Evolutionary conservation across 306 rosid genomes (phyloP).

Genomic region (Ammopiptanthus mongolicus): DNA sequence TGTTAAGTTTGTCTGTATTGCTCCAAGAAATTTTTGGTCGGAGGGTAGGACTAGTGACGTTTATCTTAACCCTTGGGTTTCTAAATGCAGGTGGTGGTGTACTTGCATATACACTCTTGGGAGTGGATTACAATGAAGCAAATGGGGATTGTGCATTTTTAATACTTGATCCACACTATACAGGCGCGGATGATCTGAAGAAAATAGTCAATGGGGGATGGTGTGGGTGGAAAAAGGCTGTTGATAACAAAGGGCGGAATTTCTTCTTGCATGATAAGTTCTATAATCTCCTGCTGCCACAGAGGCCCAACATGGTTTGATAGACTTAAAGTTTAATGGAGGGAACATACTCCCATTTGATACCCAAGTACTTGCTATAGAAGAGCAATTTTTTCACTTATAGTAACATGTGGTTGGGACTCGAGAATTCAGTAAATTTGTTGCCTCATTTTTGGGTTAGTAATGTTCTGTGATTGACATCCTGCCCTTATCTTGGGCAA

Average conservation of each 20-base stretch:
- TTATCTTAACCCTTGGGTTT: background rate
- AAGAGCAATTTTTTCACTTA: background rate
- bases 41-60: background rate
- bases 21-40: background rate
- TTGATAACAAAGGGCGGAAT: conserved; percentile 76
- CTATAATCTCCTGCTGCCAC: conserved; percentile 87
- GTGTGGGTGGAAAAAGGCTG: conserved; percentile 98
- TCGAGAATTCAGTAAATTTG: background rate
- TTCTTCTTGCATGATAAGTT: conserved; percentile 93
- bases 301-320: conserved; percentile 94
- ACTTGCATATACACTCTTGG: conserved; percentile 93
- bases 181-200: conserved; percentile 76
- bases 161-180: conserved; percentile 95
- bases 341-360: background rate
- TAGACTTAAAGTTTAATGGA: background rate
- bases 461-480: conserved; percentile 15
- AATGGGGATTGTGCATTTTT: conserved; percentile 90
- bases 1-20: background rate
- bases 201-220: conserved; percentile 81
- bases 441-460: background rate
- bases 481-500: background rate
- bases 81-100: conserved; percentile 83
- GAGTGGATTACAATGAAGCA: conserved; percentile 86
- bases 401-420: conserved; percentile 6
- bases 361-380: background rate